Percentiles rank a stretch among this genome's conserved stretches.
Conservation (phyloP, 495 filamentous ascomycete genomes). For the Aspergillus nidulans region DNA sequence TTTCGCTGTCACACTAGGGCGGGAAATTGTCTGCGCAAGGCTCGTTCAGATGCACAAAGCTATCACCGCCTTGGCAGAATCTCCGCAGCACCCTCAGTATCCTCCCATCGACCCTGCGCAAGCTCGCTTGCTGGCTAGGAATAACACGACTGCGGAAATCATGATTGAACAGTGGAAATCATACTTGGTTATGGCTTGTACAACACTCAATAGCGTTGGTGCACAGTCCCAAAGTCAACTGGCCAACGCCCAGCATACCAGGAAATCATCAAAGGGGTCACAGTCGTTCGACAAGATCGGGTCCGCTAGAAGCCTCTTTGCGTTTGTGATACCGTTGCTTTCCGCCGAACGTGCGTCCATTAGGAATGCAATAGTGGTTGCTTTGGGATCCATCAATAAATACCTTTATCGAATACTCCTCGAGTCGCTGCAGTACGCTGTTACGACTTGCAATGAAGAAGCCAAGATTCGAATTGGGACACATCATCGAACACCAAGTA, state of each 20-base stretch:
- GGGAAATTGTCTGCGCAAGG: constrained; percentile 87
- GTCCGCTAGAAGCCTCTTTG: constrained; percentile 82
- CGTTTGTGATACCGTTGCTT: constrained; percentile 82
- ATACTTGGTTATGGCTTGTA: constrained; percentile 96
- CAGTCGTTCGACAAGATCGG: constrained; percentile 75
- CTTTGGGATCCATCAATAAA: constrained; percentile 89
- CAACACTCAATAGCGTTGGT: constrained; percentile 83
- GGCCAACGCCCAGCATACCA: constrained; percentile 68
- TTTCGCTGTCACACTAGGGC: constrained; percentile 80
- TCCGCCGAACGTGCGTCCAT: constrained; percentile 70
- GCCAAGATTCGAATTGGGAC: constrained; percentile 73
- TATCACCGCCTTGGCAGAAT: constrained; percentile 73
- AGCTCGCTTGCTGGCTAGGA: constrained; percentile 44
- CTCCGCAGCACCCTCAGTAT: constrained; percentile 56
- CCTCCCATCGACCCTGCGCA: constrained; percentile 50
- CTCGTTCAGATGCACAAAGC: constrained; percentile 87
- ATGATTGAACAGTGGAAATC: constrained; percentile 97
- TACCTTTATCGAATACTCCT: constrained; percentile 92
- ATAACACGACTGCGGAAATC: constrained; percentile 76
- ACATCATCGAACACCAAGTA: constrained; percentile 74
- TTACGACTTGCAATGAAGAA: constrained; percentile 76
- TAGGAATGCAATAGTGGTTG: constrained; percentile 84
- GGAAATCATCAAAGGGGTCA: constrained; percentile 75
- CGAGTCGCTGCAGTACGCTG: constrained; percentile 82
- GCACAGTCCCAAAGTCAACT: constrained; percentile 54